Percentiles rank a stretch among this genome's conserved stretches.
Conservation (phyloP, 2,329 filamentous ascomycete genomes). For the Thielaviopsis euricoi region DNA sequence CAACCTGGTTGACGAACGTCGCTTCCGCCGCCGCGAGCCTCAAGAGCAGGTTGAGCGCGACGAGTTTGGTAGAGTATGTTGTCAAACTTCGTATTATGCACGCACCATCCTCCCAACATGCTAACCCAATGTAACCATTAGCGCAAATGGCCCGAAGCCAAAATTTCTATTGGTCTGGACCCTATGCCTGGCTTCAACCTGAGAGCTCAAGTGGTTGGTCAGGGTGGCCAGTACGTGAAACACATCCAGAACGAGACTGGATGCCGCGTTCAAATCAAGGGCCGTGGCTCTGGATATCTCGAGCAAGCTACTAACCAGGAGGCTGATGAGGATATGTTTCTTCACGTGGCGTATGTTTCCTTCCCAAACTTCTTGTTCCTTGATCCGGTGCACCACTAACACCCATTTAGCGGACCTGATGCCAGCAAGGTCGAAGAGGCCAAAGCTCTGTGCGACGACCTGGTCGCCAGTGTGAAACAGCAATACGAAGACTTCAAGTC, state of each 20-base stretch:
- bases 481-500: conserved; percentile 87
- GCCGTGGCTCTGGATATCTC: conserved; percentile 83
- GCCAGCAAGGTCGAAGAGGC: conserved; percentile 70
- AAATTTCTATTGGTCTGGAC: conserved; percentile 79
- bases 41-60: conserved; percentile 72
- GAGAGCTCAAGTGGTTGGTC: conserved; percentile 86
- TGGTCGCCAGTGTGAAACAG: conserved; percentile 71
- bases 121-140: conserved; percentile 21
- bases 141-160: conserved; percentile 98
- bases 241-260: conserved; percentile 92
- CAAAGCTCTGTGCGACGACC: conserved; percentile 75
- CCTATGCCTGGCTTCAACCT: conserved; percentile 90
- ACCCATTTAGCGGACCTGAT: conserved; percentile 56
- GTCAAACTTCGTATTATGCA: neutral
- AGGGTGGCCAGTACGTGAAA: conserved; percentile 90
- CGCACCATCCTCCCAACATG: conserved; percentile 2
- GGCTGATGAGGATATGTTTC: conserved; percentile 90
- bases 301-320: conserved; percentile 77
- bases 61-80: conserved; percentile 68
- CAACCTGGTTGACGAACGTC: conserved; percentile 83
- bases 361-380: too few relatives aligned
- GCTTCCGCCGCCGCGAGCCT: conserved; percentile 70
- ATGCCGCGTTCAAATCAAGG: conserved; percentile 96
- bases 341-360: conserved; percentile 69
- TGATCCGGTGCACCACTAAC: conserved; percentile 19